Evolutionary conservation across 257 asterid genomes (phyloP).

Genomic region (Solanum chilense): DNA sequence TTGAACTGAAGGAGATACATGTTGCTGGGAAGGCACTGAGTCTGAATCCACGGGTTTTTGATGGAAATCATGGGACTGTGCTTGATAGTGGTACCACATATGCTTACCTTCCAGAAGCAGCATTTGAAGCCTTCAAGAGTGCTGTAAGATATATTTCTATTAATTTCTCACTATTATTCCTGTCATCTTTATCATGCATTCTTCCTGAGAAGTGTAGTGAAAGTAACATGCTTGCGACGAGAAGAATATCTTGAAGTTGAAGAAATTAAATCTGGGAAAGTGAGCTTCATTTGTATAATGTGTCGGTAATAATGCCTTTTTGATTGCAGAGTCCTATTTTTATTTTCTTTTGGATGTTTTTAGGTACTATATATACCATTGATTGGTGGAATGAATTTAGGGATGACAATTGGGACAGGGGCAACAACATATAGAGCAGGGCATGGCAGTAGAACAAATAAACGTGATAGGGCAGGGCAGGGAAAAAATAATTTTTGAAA

Average conservation of each 20-base stretch:
- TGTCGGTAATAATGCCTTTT: neutral
- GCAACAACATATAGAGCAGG: neutral
- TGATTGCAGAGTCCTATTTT: neutral
- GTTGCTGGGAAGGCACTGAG: conserved; percentile 89
- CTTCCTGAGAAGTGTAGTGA: neutral
- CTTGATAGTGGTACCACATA: conserved; percentile 98
- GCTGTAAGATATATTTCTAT: conserved; percentile 56
- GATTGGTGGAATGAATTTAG: neutral
- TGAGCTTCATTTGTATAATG: neutral
- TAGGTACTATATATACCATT: neutral
- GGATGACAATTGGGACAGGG: neutral
- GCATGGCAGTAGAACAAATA: neutral
- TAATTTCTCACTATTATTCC: neutral
- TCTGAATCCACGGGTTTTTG: conserved; percentile 55
- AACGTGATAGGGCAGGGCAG: neutral
- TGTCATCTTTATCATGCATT: neutral
- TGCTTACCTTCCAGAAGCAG: conserved; percentile 89
- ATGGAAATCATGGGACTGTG: conserved; percentile 86
- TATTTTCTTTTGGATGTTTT: neutral
- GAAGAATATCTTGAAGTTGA: neutral
- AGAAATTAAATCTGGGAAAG: neutral
- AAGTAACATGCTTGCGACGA: neutral
- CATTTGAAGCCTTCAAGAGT: conserved; percentile 71
- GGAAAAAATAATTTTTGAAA: neutral
- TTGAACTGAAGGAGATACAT: conserved; percentile 87